Evolutionary conservation across 192 early-diverging fungal genomes (phyloP).

Genomic region (Spizellomyces sp.): DNA sequence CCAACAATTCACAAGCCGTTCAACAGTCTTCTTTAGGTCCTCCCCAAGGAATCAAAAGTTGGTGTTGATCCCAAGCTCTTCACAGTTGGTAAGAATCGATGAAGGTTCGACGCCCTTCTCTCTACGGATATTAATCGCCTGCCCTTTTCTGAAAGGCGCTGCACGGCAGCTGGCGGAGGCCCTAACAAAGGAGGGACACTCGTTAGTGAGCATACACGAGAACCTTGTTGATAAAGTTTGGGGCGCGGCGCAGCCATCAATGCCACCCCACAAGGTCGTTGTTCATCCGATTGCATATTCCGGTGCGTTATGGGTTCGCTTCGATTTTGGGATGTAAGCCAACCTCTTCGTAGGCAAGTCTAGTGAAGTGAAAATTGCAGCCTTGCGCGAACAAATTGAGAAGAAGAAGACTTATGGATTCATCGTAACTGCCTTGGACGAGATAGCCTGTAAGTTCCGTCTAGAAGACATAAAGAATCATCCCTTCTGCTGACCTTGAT

Average conservation of each 20-base stretch:
- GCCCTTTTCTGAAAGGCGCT: slow-evolving; percentile 40
- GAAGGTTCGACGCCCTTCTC: slow-evolving; percentile 18
- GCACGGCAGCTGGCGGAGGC: slow-evolving; percentile 58
- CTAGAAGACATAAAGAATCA: not conserved
- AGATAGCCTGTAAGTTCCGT: slow-evolving; percentile 73
- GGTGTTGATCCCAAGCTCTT: slow-evolving; percentile 91
- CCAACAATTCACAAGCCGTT: not conserved
- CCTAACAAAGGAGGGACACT: slow-evolving; percentile 60
- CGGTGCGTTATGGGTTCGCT: slow-evolving; percentile 32
- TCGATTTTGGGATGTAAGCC: not conserved
- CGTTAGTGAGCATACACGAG: slow-evolving; percentile 68
- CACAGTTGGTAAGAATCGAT: slow-evolving; percentile 46
- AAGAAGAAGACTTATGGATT: slow-evolving; percentile 71
- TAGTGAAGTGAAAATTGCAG: slow-evolving; percentile 67
- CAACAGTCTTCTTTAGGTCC: slow-evolving; percentile 10
- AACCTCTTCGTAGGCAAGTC: slow-evolving; percentile 23
- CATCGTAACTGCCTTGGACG: slow-evolving; percentile 88
- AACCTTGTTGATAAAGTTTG: slow-evolving; percentile 91
- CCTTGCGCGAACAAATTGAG: slow-evolving; percentile 67
- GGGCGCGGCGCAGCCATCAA: slow-evolving; percentile 68
- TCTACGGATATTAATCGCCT: slow-evolving; percentile 8
- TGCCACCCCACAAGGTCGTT: slow-evolving; percentile 66
- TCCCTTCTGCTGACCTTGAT: not conserved
- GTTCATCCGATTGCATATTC: slow-evolving; percentile 73
- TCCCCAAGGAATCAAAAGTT: slow-evolving; percentile 77